Evolutionary conservation across 352 stramenopile species (phyloP).

Genomic region (Pythium grandisporangium): DNA sequence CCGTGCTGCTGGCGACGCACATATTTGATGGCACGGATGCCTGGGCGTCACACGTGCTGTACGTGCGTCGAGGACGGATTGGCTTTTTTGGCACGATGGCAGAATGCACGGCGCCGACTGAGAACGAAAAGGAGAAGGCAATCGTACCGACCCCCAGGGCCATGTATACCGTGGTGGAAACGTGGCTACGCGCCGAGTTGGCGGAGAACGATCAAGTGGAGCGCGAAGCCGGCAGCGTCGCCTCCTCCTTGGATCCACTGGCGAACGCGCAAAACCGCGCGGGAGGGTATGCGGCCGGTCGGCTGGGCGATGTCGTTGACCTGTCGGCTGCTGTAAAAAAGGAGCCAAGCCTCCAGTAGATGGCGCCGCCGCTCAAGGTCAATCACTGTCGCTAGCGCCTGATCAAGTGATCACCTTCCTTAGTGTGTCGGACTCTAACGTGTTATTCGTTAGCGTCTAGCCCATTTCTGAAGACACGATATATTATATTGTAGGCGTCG

Average conservation of each 20-base stretch:
- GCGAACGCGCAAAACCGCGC: constrained; percentile 68
- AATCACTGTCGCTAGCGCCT: too few relatives aligned
- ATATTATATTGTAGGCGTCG: too few relatives aligned
- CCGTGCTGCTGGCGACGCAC: constrained; percentile 84
- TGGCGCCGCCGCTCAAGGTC: too few relatives aligned
- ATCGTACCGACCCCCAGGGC: too few relatives aligned
- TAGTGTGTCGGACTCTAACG: too few relatives aligned
- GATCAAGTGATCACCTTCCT: too few relatives aligned
- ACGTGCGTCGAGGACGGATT: constrained; percentile 64
- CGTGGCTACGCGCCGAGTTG: constrained; percentile 90
- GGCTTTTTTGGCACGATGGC: constrained; percentile 55
- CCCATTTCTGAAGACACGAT: too few relatives aligned
- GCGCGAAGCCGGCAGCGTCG: constrained; percentile 31
- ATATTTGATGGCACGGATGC: constrained; percentile 98
- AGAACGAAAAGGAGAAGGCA: constrained; percentile 43
- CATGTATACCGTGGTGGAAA: constrained; percentile 89
- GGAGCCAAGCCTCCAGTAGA: too few relatives aligned
- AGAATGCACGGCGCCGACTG: constrained; percentile 48
- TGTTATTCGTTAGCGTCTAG: too few relatives aligned
- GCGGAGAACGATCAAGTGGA: constrained; percentile 66
- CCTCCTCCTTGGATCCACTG: too few relatives aligned
- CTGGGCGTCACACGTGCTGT: constrained; percentile 94
- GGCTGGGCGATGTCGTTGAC: constrained; percentile 54
- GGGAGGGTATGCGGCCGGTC: constrained; percentile 59
- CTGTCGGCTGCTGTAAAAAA: too few relatives aligned